Percentiles rank a stretch among this genome's conserved stretches.
Evolutionary conservation across 805 yeast genomes (phyloP).

Genomic region (Candida yuanshanica): DNA sequence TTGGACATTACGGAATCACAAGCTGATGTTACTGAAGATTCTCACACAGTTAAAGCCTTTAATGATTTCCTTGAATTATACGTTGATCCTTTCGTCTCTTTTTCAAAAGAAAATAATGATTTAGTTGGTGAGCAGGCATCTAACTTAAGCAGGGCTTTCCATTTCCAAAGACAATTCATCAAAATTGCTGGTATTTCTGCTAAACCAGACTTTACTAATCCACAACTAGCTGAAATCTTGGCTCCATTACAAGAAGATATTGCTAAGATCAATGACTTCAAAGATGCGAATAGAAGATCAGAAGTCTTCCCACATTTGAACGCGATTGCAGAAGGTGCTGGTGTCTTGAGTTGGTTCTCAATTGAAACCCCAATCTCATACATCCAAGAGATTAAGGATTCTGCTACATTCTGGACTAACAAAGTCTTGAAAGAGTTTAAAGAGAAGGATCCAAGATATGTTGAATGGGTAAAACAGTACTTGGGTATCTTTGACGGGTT

Average conservation of each 20-base stretch:
- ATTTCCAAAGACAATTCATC: slow-evolving; percentile 52
- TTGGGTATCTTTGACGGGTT: slow-evolving; percentile 62
- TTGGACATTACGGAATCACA: slow-evolving; percentile 6
- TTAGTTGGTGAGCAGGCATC: slow-evolving; percentile 52
- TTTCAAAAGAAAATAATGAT: slow-evolving; percentile 50
- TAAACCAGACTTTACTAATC: slow-evolving; percentile 57
- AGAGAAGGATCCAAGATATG: slow-evolving; percentile 62
- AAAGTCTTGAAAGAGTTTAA: slow-evolving; percentile 80
- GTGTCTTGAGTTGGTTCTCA: slow-evolving; percentile 88
- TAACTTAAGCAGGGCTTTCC: slow-evolving; percentile 46
- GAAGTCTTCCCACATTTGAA: slow-evolving; percentile 65
- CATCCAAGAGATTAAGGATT: slow-evolving; percentile 80
- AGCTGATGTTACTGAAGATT: slow-evolving; percentile 10
- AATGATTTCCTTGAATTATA: slow-evolving; percentile 44
- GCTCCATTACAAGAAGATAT: slow-evolving; percentile 64
- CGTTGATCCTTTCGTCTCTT: slow-evolving; percentile 54
- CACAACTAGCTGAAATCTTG: slow-evolving; percentile 49
- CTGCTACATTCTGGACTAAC: slow-evolving; percentile 92
- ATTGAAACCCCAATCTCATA: slow-evolving; percentile 67
- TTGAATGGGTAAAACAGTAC: slow-evolving; percentile 76
- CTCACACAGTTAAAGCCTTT: slow-evolving; percentile 44
- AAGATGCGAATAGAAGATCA: slow-evolving; percentile 71
- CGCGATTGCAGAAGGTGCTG: slow-evolving; percentile 83
- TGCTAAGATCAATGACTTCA: slow-evolving; percentile 50
- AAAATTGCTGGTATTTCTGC: slow-evolving; percentile 51